Evolutionary conservation across 1,139 yeast species (phyloP), one percentile per base, ranked within the genome.

Genomic region (Diutina mesorugosa): DNA sequence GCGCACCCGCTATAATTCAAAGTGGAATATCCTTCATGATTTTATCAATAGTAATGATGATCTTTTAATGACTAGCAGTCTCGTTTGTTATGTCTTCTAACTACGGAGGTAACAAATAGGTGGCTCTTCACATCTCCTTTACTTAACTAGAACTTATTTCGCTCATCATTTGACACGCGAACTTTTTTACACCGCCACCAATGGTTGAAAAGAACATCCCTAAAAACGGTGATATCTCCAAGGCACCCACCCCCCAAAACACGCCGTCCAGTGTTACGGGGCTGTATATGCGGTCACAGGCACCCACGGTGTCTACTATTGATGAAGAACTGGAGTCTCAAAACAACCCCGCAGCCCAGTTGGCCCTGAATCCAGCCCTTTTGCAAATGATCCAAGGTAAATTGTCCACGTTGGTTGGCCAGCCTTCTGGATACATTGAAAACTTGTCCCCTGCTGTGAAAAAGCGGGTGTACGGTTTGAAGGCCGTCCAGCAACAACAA

Each of bases 161-260:
- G 18, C 51, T 28, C 51, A 47, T 47, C 51, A 28, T 14, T 28
- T n/a, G 38, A 21, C 51, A 48, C 45, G 53, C 53, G 45, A 50
- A 30, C 45, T 12, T 12, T 30, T 30, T 14, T 29, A 28, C 30
- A 16, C 16, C 12, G 26, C 38, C 35, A 29, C 32, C 51, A 35
- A 50, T 50, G 53, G 53, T 50, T 12, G 53, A 50, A n/a, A 50
- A 32, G 45, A 50, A 50, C 55, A 84, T 84, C 68, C 82, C 82
- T 72, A 80, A 84, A 67, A 72, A 82, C 63, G 85, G 86, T 67
- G 90, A 88, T 68, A 83, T 90, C 64, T 87, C 95, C 63, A 84
- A 86, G 67, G 99, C 99, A 5, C 99, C 99, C 55, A 93, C 99
- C 2, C 99, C 99, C 12, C 99, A 95, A 69, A 93, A 93, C 77